Evolutionary conservation across 108 stramenopile species (phyloP).

Genomic region (Schizochytrium sp.): DNA sequence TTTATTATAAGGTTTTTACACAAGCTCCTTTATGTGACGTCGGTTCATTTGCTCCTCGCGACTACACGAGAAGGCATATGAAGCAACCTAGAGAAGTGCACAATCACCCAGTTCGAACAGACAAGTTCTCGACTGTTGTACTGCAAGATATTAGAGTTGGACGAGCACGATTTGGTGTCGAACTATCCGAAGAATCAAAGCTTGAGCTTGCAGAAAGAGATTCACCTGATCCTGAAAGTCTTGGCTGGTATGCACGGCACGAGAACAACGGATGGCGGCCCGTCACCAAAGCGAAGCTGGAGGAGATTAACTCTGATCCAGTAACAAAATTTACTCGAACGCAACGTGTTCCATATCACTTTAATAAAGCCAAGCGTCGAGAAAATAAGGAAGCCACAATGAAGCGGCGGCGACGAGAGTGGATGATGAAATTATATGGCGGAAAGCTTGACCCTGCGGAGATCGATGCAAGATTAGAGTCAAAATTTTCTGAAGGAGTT

Average conservation of each 20-base stretch:
- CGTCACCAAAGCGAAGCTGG: constrained; percentile 61
- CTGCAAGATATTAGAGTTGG: background rate
- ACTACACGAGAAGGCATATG: constrained; percentile 63
- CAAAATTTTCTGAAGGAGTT: too few relatives aligned
- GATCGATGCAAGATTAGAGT: too few relatives aligned
- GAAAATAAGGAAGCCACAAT: background rate
- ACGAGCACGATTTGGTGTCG: background rate
- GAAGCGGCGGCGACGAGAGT: background rate
- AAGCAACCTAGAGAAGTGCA: background rate
- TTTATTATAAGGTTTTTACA: constrained; percentile 79
- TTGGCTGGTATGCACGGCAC: constrained; percentile 72
- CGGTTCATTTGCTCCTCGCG: constrained; percentile 75
- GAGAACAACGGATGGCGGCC: constrained; percentile 79
- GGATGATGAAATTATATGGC: constrained; percentile 50
- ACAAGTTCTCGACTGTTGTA: background rate
- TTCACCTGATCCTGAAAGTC: background rate
- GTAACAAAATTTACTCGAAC: background rate
- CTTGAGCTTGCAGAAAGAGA: background rate
- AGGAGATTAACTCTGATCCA: constrained; percentile 16
- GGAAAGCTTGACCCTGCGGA: too few relatives aligned
- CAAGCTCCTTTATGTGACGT: constrained; percentile 74
- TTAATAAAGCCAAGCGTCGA: background rate
- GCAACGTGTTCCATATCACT: constrained; percentile 9
- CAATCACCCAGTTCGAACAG: background rate
- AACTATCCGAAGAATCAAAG: background rate